Evolutionary conservation across 192 early-diverging fungal species (phyloP), one percentile per base, ranked within the genome.

Genomic region (Spizellomyces sp.): DNA sequence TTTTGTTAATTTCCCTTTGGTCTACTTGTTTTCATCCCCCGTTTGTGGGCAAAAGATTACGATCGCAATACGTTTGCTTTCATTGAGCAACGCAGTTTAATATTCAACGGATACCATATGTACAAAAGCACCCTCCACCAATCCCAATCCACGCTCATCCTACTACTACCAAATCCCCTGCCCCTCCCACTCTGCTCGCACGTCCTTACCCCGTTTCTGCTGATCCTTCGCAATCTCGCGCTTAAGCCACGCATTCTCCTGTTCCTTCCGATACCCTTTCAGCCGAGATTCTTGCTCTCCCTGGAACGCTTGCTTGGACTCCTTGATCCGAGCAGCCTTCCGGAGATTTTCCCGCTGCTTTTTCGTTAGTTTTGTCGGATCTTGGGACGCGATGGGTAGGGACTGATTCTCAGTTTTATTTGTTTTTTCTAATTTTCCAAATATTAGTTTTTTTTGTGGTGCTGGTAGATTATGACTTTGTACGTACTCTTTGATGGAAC

Each of bases 301-400:
- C 12, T 52, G 60, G 5, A 42, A 9, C 8, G 73, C 58, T 4
- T 62, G n/a, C 45, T 78, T 78, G 17, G 36, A 60, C 9, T 46
- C 66, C 36, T 78, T 78, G 10, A 69, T 19, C 36, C 64, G 45
- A 17, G 74, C 72, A 1, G 71, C 66, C 58, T 78, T 78, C 4
- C 66, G 62, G 44, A 70, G 72, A 63, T 78, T 78, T 58, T 78
- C 72, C 12, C 66, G 64, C 73, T 78, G 77, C 44, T 75, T 78
- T 57, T 75, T 78, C 5, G 77, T 78, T 3, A 78, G 47, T 36
- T 19, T 54, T 22, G 21, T 45, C 4, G 64, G 50, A 21, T 58
- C 57, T 45, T 59, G 42, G 6, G 66, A 36, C 27, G 67, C 41
- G 17, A 67, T 19, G 56, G 22, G 17, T n/a, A 43, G 19, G 41